Evolutionary conservation across 345 rosid species (phyloP), one percentile per base, ranked within the genome.

Genomic region (Carallia brachiata): DNA sequence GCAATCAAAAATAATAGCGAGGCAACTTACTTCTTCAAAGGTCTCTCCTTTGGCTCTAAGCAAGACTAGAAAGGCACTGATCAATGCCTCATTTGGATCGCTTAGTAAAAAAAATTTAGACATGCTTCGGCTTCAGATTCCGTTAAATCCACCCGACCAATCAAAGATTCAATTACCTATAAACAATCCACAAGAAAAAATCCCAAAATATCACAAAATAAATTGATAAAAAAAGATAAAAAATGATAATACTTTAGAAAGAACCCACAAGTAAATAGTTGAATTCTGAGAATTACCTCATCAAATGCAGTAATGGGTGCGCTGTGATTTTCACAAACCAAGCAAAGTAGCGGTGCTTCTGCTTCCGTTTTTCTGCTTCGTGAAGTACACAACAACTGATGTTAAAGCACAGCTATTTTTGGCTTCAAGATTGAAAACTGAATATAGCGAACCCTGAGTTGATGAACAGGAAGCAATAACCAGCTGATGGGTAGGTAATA

Each of bases 1-100:
- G 16, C 4, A 44, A 15, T 12, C 50, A 44, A 12, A 13, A 23
- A 2, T 8, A 55, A 56, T 32, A 12, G 60, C 13, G 32, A 37
- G 18, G 19, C 16, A 23, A 54, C 78, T 86, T 71, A 90, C 97
- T 77, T 96, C 99, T 72, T 90, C 97, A 73, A 65, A 88, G 32
- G 97, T 92, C 87, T 96, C 99, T 61, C 99, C 98, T 83, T 96
- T 96, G 73, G 98, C 97, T 81, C 99, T 89, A 63, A 96, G 77
- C 75, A 96, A 60, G 18, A 92, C 99, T 36, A 96, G 86, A 66
- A 90, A 96, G 36, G 99, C 99, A 81, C 97, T 89, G 61, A 96
- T 90, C 62, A 89, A 70, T 1, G 81, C 85, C 80, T 96, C 98
- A 28, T 80, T 80, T 44, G 84, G 80, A 32, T 90, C 90, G 28